Evolutionary conservation across 108 stramenopile species (phyloP).

Genomic region (Pinguiococcus pyrenoidosus): DNA sequence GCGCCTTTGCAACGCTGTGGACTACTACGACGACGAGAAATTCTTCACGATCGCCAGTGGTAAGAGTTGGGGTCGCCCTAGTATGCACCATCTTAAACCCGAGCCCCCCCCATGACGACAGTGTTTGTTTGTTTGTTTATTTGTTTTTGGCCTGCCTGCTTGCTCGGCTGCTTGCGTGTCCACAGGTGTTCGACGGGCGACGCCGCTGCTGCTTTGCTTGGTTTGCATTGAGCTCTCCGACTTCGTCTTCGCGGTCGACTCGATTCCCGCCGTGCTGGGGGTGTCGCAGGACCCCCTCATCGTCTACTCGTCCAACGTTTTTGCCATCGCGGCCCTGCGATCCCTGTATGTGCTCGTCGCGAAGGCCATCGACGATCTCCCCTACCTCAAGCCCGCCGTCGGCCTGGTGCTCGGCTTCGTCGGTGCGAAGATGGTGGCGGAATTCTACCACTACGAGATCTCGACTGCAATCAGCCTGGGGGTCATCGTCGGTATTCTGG

Average conservation of each 20-base stretch:
- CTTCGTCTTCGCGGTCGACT: slow-evolving; percentile 88
- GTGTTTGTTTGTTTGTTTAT: too few species aligned
- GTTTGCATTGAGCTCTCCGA: slow-evolving; percentile 83
- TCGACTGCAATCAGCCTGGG: slow-evolving; percentile 12
- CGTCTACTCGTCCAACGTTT: slow-evolving; percentile 86
- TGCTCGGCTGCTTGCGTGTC: too few species aligned
- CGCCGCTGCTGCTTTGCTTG: slow-evolving; percentile 80
- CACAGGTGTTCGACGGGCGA: too few species aligned
- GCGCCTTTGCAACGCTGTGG: slow-evolving; percentile 48
- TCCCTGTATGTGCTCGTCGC: slow-evolving; percentile 77
- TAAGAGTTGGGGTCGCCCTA: too few species aligned
- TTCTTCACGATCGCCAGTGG: slow-evolving; percentile 63
- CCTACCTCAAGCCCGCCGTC: slow-evolving; percentile 77
- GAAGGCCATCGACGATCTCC: slow-evolving; percentile 71
- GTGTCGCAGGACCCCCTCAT: slow-evolving; percentile 82
- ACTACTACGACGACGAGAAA: slow-evolving; percentile 63
- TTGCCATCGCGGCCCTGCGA: slow-evolving; percentile 85
- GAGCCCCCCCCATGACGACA: too few species aligned
- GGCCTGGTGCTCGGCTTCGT: slow-evolving; percentile 80
- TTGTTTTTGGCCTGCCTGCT: too few species aligned
- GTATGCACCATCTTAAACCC: too few species aligned
- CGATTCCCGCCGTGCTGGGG: slow-evolving; percentile 87
- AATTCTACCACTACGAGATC: slow-evolving; percentile 33
- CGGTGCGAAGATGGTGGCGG: slow-evolving; percentile 72
- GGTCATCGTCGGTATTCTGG: too few species aligned